Evolutionary conservation across 208 protist genomes (phyloP), one percentile per base, ranked within the genome.

Genomic region (Crithidia acanthocephali): DNA sequence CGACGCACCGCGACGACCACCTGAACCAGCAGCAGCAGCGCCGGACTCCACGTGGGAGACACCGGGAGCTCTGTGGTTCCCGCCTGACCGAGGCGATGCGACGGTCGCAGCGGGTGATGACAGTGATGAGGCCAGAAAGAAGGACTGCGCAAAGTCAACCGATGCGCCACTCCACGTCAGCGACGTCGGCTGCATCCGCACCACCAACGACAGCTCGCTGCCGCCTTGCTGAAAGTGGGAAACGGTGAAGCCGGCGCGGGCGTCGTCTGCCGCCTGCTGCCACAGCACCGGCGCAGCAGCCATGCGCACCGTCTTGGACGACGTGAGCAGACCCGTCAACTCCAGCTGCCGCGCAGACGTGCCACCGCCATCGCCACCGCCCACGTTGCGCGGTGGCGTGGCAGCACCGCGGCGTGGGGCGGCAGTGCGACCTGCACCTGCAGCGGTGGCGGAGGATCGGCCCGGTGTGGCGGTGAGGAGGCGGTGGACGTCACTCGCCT

Each of bases 131-230:
- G 66, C 37, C 7, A 65, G 47, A n/a, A 79, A 72, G 61, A 83
- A 74, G 0, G 55, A 32, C 42, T 66, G 56, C 42, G 56, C 53
- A 42, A 80, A 80, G 60, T 80, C 79, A 9, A 81, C 47, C 2
- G 75, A 78, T 22, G 69, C 75, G 23, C 74, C 74, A 45, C 70
- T 76, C 70, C 74, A 84, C 51, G 69, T 78, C 45, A 91, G 58
- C 45, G 86, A 84, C 22, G 80, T 69, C 40, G 86, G 86, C 59
- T 88, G 86, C 55, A 91, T 25, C 15, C 86, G 83, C 16, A 91
- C 45, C 58, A 66, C 62, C 56, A 78, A 20, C 32, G 72, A 66
- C 11, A 78, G 59, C 45, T 78, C 72, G 23, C 72, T 72, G 20
- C 72, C 72, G 25, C 72, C 74, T 22, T 74, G 74, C 58, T 73